Percentiles rank a stretch among this genome's conserved stretches.
Evolutionary conservation across 1,284 basidiomycete species (phyloP).

Genomic region (Mycena sp.): DNA sequence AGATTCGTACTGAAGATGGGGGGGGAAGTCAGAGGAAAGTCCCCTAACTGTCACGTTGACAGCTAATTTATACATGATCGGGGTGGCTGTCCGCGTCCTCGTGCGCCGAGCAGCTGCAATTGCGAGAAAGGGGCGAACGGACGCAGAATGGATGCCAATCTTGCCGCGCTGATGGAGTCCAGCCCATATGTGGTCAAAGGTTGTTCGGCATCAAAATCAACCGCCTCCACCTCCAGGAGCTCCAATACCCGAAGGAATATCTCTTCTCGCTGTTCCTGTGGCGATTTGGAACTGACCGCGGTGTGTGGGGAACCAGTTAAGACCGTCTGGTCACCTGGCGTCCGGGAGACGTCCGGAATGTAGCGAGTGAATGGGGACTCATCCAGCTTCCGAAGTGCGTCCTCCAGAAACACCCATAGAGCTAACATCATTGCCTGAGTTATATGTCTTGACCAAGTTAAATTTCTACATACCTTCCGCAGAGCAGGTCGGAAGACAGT

Average conservation of each 20-base stretch:
- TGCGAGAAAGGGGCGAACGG: conserved; percentile 16
- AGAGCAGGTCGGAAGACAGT: background rate
- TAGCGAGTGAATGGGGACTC: conserved; percentile 2
- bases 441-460: background rate
- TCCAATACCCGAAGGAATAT: background rate
- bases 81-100: too few species aligned
- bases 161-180: conserved; percentile 10
- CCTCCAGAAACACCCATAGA: background rate
- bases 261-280: background rate
- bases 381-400: background rate
- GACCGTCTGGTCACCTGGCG: background rate
- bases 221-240: background rate
- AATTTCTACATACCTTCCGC: background rate
- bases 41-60: too few species aligned
- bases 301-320: background rate
- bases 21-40: too few species aligned
- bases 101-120: conserved; percentile 19
- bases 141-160: conserved; percentile 11
- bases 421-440: background rate
- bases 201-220: conserved; percentile 6
- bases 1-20: too few species aligned
- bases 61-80: too few species aligned
- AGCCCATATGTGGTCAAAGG: conserved; percentile 16
- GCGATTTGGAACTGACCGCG: background rate
- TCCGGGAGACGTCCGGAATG: background rate